phyloP scores from a whole-genome alignment of 2,329 filamentous ascomycete species.

The Penicillium sp. region DNA sequence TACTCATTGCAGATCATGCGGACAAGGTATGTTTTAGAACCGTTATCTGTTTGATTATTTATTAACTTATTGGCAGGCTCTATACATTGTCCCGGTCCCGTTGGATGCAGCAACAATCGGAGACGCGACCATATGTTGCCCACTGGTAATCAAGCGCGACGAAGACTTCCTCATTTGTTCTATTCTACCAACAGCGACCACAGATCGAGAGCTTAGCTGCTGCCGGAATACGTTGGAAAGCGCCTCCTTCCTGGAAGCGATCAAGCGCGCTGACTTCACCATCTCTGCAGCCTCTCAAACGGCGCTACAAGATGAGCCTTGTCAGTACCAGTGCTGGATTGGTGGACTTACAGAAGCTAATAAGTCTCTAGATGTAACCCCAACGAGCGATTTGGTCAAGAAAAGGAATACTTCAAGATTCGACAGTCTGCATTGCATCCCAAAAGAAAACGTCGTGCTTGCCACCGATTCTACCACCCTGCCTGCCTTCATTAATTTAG shows the following conservation, averaged over 20 bases:
- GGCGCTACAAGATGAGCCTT: neutral
- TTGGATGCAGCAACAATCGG: neutral
- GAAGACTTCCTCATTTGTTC: neutral
- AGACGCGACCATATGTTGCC: neutral
- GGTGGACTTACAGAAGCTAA: neutral
- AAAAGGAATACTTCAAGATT: neutral
- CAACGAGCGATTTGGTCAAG: neutral
- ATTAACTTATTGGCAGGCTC: neutral
- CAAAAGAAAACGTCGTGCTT: neutral
- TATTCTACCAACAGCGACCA: neutral
- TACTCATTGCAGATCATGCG: neutral
- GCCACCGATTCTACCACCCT: neutral
- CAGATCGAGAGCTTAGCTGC: neutral
- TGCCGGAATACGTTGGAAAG: neutral
- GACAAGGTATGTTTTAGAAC: neutral
- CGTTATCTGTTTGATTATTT: neutral
- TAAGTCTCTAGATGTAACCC: neutral
- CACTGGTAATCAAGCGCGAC: neutral
- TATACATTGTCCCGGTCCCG: neutral
- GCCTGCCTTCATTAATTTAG: neutral
- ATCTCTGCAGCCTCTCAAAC: neutral
- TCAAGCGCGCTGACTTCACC: neutral
- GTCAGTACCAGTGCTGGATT: too few relatives aligned
- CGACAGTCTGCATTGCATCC: neutral
- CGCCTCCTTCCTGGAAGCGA: neutral